Evolutionary conservation across 73 alveolate species (phyloP).

Genomic region (Urostyla sp.): DNA sequence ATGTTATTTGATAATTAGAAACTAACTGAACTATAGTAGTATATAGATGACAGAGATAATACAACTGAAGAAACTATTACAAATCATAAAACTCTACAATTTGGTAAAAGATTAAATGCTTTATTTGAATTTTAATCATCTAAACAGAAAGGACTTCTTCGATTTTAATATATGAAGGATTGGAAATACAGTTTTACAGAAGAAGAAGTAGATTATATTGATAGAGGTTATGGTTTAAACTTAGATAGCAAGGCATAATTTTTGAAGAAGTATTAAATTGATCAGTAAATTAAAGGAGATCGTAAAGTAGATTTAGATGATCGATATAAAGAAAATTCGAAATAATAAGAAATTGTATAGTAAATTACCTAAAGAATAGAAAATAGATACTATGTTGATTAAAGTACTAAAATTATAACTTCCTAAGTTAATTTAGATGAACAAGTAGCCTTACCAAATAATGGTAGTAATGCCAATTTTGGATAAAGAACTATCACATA

Average conservation of each 20-base stretch:
- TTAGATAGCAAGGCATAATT: neutral
- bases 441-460: too few species aligned
- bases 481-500: too few species aligned
- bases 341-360: neutral
- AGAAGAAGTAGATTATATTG: slow-evolving; percentile 20
- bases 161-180: slow-evolving; percentile 32
- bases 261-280: neutral
- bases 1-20: slow-evolving; percentile 18
- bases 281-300: neutral
- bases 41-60: neutral
- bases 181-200: slow-evolving; percentile 20
- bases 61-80: neutral
- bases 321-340: neutral
- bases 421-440: too few species aligned
- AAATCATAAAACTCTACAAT: neutral
- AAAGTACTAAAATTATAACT: too few species aligned
- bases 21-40: neutral
- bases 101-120: slow-evolving; percentile 13
- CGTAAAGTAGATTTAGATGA: neutral
- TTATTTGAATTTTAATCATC: neutral
- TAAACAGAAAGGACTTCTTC: slow-evolving; percentile 24
- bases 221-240: slow-evolving; percentile 11
- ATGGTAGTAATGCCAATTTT: too few species aligned
- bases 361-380: neutral
- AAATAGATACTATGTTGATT: too few species aligned